Conservation (phyloP, 1,139 yeast species). For the Candida albicans region DNA sequence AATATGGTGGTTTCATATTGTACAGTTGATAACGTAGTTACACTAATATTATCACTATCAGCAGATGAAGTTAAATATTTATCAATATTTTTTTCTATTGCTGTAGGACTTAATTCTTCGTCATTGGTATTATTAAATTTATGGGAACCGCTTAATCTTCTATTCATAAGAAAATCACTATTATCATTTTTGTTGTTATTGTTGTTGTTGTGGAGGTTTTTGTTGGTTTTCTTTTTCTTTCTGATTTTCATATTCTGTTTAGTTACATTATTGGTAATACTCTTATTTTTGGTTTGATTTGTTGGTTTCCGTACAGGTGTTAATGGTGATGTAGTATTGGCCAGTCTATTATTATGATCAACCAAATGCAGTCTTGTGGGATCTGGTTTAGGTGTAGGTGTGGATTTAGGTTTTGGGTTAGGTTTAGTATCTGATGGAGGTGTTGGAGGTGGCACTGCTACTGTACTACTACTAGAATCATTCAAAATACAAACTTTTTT, state of each 20-base stretch:
- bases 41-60: constrained; percentile 24
- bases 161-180: too few relatives aligned
- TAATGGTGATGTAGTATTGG: neutral
- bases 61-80: constrained; percentile 1
- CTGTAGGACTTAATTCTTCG: neutral
- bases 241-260: neutral
- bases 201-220: neutral
- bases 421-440: constrained; percentile 3
- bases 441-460: neutral
- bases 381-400: neutral
- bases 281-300: neutral
- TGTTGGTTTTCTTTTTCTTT: neutral
- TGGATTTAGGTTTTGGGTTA: constrained; percentile 2
- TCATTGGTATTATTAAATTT: neutral
- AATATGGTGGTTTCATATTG: constrained; percentile 58
- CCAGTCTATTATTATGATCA: neutral
- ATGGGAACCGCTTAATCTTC: neutral
- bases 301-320: constrained; percentile 1
- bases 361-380: neutral
- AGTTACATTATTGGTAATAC: neutral
- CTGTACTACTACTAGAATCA: constrained; percentile 7
- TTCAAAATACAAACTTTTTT: constrained; percentile 29
- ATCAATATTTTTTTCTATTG: constrained; percentile 1
- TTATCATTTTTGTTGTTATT: constrained; percentile 2
- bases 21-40: constrained; percentile 49